Percentiles rank a stretch among this genome's conserved stretches.
Conservation (phyloP, 257 asterid species). For the Galeopsis tetrahit region DNA sequence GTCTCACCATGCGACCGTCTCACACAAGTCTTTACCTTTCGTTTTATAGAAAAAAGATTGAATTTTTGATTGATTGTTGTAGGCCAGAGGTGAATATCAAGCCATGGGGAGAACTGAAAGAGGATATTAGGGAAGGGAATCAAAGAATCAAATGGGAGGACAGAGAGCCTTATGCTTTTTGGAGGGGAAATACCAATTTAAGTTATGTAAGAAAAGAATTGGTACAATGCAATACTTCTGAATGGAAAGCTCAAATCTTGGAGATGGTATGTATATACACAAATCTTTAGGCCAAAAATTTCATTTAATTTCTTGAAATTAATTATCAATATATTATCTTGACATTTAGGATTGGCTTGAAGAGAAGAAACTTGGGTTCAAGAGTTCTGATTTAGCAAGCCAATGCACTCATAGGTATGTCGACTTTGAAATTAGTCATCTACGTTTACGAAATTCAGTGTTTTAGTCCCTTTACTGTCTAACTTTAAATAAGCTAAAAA, state of each 20-base stretch:
- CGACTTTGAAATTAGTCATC: too few species aligned
- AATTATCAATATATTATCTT: too few species aligned
- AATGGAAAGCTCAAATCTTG: constrained; percentile 63
- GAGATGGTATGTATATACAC: constrained; percentile 40
- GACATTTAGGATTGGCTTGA: constrained; percentile 62
- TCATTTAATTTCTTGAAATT: too few species aligned
- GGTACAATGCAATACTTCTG: constrained; percentile 59
- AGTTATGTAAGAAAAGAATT: constrained; percentile 50
- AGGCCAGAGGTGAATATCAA: constrained; percentile 86
- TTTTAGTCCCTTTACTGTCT: too few species aligned
- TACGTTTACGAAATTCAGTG: too few species aligned
- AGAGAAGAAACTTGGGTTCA: constrained; percentile 65
- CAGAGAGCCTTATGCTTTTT: constrained; percentile 79
- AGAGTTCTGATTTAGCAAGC: constrained; percentile 54
- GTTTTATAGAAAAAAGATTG: too few species aligned
- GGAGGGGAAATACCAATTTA: constrained; percentile 68
- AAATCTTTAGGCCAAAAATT: not conserved
- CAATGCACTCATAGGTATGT: constrained; percentile 76
- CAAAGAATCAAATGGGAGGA: constrained; percentile 61
- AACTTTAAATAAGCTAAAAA: too few species aligned
- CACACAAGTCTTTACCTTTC: too few species aligned
- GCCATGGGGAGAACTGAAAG: constrained; percentile 76
- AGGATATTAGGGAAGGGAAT: constrained; percentile 61
- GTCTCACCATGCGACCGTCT: too few species aligned
- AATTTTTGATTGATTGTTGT: constrained; percentile 12